Evolutionary conservation across 768 basidiomycete genomes (phyloP), one percentile per base, ranked within the genome.

Genomic region (Mycena metata): DNA sequence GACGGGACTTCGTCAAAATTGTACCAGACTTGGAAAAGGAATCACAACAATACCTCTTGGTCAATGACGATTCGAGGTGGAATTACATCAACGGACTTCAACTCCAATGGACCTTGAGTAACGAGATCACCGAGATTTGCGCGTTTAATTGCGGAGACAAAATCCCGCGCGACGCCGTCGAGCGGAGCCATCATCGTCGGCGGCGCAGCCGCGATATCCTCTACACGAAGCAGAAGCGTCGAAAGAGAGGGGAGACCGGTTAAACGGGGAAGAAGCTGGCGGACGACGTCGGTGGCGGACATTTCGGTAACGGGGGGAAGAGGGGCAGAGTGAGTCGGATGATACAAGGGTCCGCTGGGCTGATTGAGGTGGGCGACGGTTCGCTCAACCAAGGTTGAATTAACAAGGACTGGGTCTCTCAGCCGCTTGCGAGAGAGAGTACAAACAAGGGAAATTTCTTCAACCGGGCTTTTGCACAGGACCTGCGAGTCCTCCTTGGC

Each of bases 21-120:
- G 6, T 36, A 12, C 36, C 36, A 6, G 6, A 12, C 7, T 36
- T 36, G 7, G 12, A 36, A 36, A 12, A 6, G 36, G 7, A 36
- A n/a, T n/a, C 36, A 36, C 36, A 36, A 36, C 6, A 36, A 36
- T 39, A 76, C 77, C 58, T 76, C 71, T 30, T 69, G 56, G 57
- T 78, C 77, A 9, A 78, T 54, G 21, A 77, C 76, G 21, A 78
- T 72, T 30, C 73, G 74, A 0, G 77, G 77, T 9, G 77, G 60
- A 3, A 77, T 52, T 3, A 77, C 71, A 19, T 61, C 58, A 1
- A 72, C 61, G 10, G 75, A 75, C 60, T 78, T 78, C 54, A 78
- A 69, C 16, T 77, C 76, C 62, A 78, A 46, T 0, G 77, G 77
- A 1, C 74, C 75, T 21, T 71, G 67, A 3, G 65, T 70, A 6